Evolutionary conservation across 2,329 filamentous ascomycete species (phyloP).

Genomic region (Sporothrix globosa): DNA sequence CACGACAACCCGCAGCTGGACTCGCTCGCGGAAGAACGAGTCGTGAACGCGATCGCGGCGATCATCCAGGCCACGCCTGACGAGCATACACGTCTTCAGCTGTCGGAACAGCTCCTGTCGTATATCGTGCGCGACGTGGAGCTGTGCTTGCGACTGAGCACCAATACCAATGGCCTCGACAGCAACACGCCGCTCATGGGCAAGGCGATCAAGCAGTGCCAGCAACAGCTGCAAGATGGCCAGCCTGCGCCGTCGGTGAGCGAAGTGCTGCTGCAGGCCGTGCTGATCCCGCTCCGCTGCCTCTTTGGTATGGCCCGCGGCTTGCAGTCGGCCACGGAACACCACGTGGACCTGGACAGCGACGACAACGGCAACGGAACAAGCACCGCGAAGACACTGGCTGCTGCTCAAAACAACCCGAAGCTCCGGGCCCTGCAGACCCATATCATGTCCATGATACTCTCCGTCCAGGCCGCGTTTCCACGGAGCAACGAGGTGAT

Average conservation of each 20-base stretch:
- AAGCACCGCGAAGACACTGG: not conserved
- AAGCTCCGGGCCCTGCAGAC: conserved; percentile 48
- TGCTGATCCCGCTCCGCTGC: conserved; percentile 64
- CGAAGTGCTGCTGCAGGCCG: conserved; percentile 55
- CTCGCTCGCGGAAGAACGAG: conserved; percentile 69
- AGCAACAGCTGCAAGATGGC: conserved; percentile 22
- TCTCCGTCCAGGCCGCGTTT: conserved; percentile 57
- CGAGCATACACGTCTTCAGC: conserved; percentile 56
- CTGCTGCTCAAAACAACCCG: conserved; percentile 32
- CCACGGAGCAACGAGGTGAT: conserved; percentile 66
- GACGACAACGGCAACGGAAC: not conserved
- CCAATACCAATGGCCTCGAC: conserved; percentile 35
- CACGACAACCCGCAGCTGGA: conserved; percentile 64
- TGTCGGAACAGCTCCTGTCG: conserved; percentile 61
- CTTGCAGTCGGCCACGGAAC: conserved; percentile 69
- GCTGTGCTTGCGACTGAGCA: conserved; percentile 46
- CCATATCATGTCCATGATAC: conserved; percentile 53
- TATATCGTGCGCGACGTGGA: conserved; percentile 67
- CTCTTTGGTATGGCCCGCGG: conserved; percentile 72
- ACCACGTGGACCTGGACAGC: conserved; percentile 61
- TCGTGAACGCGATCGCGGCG: conserved; percentile 73
- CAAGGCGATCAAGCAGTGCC: conserved; percentile 38
- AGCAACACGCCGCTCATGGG: conserved; percentile 33
- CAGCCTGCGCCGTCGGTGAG: conserved; percentile 40
- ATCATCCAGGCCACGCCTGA: conserved; percentile 73